Evolutionary conservation across 2,329 filamentous ascomycete species (phyloP).

Genomic region (Pseudogymnoascus sp.): DNA sequence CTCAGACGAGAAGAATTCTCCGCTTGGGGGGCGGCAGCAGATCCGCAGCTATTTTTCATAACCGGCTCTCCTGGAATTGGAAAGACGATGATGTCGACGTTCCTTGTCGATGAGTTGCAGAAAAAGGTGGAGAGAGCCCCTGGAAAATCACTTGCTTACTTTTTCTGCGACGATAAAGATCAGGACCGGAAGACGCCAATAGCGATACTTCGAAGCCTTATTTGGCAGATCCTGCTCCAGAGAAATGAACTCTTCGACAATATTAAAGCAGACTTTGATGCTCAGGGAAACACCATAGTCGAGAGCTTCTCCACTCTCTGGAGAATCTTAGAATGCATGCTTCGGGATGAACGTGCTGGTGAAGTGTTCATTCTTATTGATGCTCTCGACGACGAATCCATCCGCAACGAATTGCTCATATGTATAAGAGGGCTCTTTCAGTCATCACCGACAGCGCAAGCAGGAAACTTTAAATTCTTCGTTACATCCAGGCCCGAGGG

Average conservation of each 20-base stretch:
- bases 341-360: background rate
- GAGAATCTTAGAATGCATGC: background rate
- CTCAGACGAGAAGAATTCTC: background rate
- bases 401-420: background rate
- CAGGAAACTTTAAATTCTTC: background rate
- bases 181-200: background rate
- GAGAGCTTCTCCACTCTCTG: background rate
- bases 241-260: background rate
- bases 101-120: constrained; percentile 2
- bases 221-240: constrained; percentile 8
- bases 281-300: background rate
- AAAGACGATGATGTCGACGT: constrained; percentile 8
- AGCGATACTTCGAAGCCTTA: constrained; percentile 9
- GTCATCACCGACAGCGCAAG: background rate
- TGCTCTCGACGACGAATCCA: background rate
- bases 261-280: background rate
- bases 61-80: constrained; percentile 9
- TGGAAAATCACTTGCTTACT: background rate
- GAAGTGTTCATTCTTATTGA: background rate
- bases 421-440: background rate
- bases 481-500: background rate
- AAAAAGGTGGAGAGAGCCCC: background rate
- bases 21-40: background rate
- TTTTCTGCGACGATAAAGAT: constrained; percentile 9
- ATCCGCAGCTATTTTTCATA: background rate